These are phyloP conservation scores for Cornus kousa DNA, from an alignment of 148 eudicot genomes.

Conservation along the genomic window DNA sequence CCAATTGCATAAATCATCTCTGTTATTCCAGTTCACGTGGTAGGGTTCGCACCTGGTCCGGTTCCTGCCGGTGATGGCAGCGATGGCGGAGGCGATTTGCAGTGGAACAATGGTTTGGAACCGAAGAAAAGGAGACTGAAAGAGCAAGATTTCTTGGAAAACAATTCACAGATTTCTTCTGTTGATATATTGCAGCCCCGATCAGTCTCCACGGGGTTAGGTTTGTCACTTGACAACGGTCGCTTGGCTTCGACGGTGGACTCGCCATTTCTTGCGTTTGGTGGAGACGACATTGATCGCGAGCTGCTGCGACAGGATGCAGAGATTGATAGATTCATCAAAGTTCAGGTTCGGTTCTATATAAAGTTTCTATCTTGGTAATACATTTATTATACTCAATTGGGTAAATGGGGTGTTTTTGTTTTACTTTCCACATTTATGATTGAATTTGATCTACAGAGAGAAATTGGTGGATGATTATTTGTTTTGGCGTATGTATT, in stretches of 20 bases:
- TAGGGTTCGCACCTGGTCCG: conserved; percentile 57
- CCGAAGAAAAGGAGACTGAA: conserved; percentile 41
- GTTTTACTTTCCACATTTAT: not conserved
- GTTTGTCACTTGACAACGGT: conserved; percentile 52
- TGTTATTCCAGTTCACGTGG: conserved; percentile 48
- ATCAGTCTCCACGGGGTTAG: conserved; percentile 60
- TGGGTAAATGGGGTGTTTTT: not conserved
- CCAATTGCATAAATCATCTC: not conserved
- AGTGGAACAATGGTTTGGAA: conserved; percentile 41
- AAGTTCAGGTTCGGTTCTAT: conserved; percentile 43
- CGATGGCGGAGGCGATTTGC: conserved; percentile 40
- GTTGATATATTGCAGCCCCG: conserved; percentile 55
- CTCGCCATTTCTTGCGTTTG: conserved; percentile 32
- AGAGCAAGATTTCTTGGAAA: conserved; percentile 59
- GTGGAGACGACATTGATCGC: conserved; percentile 53
- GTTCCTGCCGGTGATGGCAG: conserved; percentile 22
- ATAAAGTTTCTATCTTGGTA: not conserved
- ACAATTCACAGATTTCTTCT: conserved; percentile 53
- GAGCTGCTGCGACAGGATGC: conserved; percentile 56
- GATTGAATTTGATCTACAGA: too few relatives aligned
- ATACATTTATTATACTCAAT: not conserved
- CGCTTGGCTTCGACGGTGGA: conserved; percentile 54
- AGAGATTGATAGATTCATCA: conserved; percentile 60
- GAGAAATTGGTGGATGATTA: not conserved
- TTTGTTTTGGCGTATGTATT: not conserved